Evolutionary conservation across 345 rosid genomes (phyloP), one percentile per base, ranked within the genome.

Genomic region (Ceriops decandra): DNA sequence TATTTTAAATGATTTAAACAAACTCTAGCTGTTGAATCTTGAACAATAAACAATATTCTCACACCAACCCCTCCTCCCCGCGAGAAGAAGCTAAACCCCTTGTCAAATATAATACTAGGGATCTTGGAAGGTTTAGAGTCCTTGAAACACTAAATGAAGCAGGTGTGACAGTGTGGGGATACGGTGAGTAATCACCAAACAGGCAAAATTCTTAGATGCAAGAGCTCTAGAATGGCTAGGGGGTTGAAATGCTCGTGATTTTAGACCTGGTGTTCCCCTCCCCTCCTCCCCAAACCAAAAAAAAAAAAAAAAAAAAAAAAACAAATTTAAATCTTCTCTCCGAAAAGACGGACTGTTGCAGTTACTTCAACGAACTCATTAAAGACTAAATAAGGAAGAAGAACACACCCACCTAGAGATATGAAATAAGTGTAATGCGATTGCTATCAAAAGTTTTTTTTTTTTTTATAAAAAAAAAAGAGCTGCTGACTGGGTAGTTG

Each of bases 11-110:
- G 19, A 38, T 60, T 54, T 52, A 2, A 70, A 72, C 76, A 76
- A 81, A 72, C 83, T 87, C 87, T 77, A 85, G 84, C 74, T 76
- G 82, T 85, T 79, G 84, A 89, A 89, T 85, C 90, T 83, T 83
- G 84, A 74, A 77, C 83, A 61, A 62, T 69, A 57, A 74, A 72
- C 71, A 78, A 86, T 59, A 68, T 67, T 63, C 76, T 77, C 77
- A 79, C 83, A 80, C 73, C 54, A 24, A 24, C 70, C 67, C 17
- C 26, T 24, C 26, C 26, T 24, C 26, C 26, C 26, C 26, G 26
- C 26, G 26, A 1, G 16, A 75, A 83, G 93, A 83, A 80, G 83
- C 87, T 22, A 82, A 82, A 80, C 87, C 49, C 19, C 19, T 73
- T 75, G 52, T 62, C 66, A 73, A 73, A 74, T 83, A 62, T 67